These are phyloP conservation scores for Achaetomium macrosporum DNA, from an alignment of 2,329 filamentous ascomycete species.

Conservation along the genomic window DNA sequence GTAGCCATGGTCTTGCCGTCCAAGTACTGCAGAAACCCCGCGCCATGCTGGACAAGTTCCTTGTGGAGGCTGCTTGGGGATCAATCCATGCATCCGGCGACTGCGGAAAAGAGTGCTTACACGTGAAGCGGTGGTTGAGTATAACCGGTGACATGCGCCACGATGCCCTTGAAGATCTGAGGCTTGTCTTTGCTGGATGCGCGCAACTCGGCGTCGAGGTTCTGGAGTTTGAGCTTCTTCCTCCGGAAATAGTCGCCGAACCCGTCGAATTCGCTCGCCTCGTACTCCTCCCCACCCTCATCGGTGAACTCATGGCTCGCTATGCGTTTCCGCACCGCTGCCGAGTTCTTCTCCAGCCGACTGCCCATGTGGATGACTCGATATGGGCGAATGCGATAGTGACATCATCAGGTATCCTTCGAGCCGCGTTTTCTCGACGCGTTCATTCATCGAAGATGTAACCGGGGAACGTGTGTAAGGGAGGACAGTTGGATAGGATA, in stretches of 20 bases:
- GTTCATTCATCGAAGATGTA: background rate
- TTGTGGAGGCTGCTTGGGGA: slow-evolving; percentile 57
- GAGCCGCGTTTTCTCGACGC: background rate
- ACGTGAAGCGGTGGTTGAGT: slow-evolving; percentile 89
- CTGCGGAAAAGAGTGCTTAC: slow-evolving; percentile 29
- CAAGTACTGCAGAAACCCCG: slow-evolving; percentile 88
- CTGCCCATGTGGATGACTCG: slow-evolving; percentile 46
- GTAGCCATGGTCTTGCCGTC: slow-evolving; percentile 93
- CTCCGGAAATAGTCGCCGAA: slow-evolving; percentile 88
- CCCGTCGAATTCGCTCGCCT: slow-evolving; percentile 77
- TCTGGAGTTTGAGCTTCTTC: slow-evolving; percentile 97
- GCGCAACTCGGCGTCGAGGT: slow-evolving; percentile 78
- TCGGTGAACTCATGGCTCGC: slow-evolving; percentile 65
- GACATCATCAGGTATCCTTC: slow-evolving; percentile 15
- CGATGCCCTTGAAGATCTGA: slow-evolving; percentile 82
- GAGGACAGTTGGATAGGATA: background rate
- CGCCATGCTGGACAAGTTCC: slow-evolving; percentile 88
- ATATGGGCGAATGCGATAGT: slow-evolving; percentile 7
- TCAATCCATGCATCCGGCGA: background rate
- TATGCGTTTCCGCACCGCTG: slow-evolving; percentile 55
- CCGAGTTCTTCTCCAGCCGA: slow-evolving; percentile 58
- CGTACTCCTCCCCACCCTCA: slow-evolving; percentile 88
- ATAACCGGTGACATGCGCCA: slow-evolving; percentile 90
- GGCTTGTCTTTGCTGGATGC: slow-evolving; percentile 64
- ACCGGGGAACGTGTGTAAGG: background rate